Evolutionary conservation across 176 grass and related monocot species (phyloP).

Genomic region (Carex pumila): DNA sequence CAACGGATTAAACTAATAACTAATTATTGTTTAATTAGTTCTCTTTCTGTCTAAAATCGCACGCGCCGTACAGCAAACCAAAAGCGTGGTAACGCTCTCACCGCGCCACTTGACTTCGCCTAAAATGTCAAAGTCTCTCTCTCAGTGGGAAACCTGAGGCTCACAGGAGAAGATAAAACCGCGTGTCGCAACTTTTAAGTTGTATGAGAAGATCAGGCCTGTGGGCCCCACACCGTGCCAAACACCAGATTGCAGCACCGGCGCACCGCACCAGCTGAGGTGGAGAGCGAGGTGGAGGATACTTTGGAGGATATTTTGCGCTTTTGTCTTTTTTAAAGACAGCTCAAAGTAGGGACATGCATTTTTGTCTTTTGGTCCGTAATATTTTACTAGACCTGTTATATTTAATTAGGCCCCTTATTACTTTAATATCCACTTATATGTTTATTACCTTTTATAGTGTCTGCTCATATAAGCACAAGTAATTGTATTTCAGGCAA

Average conservation of each 20-base stretch:
- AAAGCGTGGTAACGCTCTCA: neutral
- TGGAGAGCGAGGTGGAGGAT: too few species aligned
- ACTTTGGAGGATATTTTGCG: neutral
- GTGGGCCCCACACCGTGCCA: neutral
- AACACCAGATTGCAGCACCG: neutral
- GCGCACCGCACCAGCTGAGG: neutral
- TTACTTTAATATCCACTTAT: neutral
- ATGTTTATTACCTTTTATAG: too few species aligned
- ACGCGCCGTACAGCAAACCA: neutral
- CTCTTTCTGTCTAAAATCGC: neutral
- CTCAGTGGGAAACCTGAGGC: too few species aligned
- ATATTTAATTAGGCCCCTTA: neutral
- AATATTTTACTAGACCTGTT: neutral
- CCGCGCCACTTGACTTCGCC: conserved; percentile 3
- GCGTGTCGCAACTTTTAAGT: neutral
- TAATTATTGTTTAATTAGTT: neutral
- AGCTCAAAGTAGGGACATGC: neutral
- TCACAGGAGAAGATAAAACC: neutral
- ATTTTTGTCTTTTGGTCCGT: neutral
- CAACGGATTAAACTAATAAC: neutral
- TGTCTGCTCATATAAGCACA: too few species aligned
- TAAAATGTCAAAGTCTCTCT: conserved; percentile 4
- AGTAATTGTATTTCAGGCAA: too few species aligned
- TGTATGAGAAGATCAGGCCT: neutral
- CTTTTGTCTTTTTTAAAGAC: neutral